Conservation (phyloP, 768 basidiomycete species). For the Amanita fuliginea region DNA sequence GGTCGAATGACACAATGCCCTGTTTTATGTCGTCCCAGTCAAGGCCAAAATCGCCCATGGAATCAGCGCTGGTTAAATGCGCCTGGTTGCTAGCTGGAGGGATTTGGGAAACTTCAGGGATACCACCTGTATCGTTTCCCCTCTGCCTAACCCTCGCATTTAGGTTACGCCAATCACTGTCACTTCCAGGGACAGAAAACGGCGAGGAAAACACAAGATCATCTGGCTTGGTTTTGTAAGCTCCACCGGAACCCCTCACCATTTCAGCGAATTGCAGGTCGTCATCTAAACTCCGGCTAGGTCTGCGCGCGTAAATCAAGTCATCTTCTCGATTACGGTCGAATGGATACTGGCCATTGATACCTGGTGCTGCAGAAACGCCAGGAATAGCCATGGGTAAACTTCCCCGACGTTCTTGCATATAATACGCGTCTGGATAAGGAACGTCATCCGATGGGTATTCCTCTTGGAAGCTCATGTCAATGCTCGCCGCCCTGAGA, state of each 20-base stretch:
- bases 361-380: constrained; percentile 10
- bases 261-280: constrained; percentile 14
- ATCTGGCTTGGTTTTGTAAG: constrained; percentile 7
- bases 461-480: constrained; percentile 13
- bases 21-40: constrained; percentile 2
- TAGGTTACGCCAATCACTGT: constrained; percentile 46
- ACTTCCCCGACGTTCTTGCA: constrained; percentile 35
- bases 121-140: constrained; percentile 10
- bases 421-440: background rate
- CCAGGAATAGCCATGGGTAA: constrained; percentile 52
- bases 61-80: background rate
- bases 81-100: background rate
- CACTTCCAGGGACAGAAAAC: constrained; percentile 37
- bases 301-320: constrained; percentile 44
- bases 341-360: constrained; percentile 11
- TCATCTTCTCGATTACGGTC: constrained; percentile 46
- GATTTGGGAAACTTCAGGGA: background rate
- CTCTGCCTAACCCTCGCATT: constrained; percentile 28
- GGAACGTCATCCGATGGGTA: background rate
- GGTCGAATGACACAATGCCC: constrained; percentile 3
- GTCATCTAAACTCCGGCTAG: constrained; percentile 52
- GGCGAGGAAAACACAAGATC: constrained; percentile 13
- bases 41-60: constrained; percentile 2
- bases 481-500: constrained; percentile 22
- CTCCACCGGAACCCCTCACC: constrained; percentile 10